Conservation (phyloP, 768 basidiomycete species). For the Kwoniella europaea region DNA sequence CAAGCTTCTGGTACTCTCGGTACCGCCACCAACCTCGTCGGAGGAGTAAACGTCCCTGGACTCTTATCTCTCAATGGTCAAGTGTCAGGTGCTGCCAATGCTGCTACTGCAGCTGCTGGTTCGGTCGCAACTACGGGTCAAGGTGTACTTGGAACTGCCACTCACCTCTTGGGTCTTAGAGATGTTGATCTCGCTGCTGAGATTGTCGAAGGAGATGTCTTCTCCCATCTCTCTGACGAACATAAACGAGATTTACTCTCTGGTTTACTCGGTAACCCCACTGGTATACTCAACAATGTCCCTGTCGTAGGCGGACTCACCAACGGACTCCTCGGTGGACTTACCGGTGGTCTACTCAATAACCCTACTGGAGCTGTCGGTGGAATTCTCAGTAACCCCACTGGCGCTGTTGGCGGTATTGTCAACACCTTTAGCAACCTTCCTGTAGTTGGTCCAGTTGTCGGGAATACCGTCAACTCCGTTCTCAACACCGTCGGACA, state of each 20-base stretch:
- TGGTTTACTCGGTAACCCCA: constrained; percentile 18
- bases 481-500: constrained; percentile 22
- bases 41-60: constrained; percentile 10
- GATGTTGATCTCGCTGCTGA: constrained; percentile 14
- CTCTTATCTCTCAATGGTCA: constrained; percentile 21
- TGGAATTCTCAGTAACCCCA: not conserved
- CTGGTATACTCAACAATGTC: constrained; percentile 17
- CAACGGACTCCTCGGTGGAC: constrained; percentile 2
- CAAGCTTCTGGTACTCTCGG: constrained; percentile 15
- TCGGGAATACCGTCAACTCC: constrained; percentile 14
- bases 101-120: constrained; percentile 8
- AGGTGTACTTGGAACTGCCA: not conserved
- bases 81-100: constrained; percentile 12
- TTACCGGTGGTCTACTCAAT: not conserved
- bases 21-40: constrained; percentile 15
- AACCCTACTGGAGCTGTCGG: constrained; percentile 2
- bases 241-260: constrained; percentile 27
- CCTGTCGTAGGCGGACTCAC: constrained; percentile 22
- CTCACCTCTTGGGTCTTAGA: constrained; percentile 16
- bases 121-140: not conserved
- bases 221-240: constrained; percentile 11
- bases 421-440: constrained; percentile 16
- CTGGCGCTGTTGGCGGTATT: not conserved
- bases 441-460: constrained; percentile 1
- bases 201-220: constrained; percentile 23